Evolutionary conservation across 192 early-diverging fungal genomes (phyloP).

Genomic region (Piromyces sp.): DNA sequence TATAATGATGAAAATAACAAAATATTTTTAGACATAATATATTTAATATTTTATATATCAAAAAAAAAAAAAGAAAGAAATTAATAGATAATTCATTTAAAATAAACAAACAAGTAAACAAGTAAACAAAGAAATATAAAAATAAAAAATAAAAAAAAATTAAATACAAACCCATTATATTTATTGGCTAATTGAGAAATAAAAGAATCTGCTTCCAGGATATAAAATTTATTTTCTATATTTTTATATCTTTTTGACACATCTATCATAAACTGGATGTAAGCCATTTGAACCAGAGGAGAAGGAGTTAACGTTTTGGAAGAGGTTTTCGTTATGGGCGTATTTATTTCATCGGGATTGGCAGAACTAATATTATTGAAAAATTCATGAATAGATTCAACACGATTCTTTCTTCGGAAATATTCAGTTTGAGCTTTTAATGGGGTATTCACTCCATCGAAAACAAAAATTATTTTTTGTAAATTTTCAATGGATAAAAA

Average conservation of each 20-base stretch:
- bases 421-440: not conserved
- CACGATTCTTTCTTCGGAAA: not conserved
- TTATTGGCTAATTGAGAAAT: not conserved
- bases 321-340: not conserved
- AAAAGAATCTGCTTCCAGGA: not conserved
- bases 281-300: not conserved
- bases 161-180: not conserved
- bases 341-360: not conserved
- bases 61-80: too few species aligned
- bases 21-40: too few species aligned
- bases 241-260: not conserved
- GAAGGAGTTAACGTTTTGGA: not conserved
- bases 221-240: not conserved
- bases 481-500: not conserved
- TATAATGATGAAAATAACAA: too few species aligned
- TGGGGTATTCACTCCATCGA: not conserved
- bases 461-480: not conserved
- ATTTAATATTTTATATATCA: too few species aligned
- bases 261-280: not conserved
- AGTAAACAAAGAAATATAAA: too few species aligned
- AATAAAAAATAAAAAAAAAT: too few species aligned
- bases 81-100: too few species aligned
- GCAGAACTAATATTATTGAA: not conserved
- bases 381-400: not conserved
- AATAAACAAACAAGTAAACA: too few species aligned